phyloP scores from a whole-genome alignment of 1,139 yeast genomes.

The Candida neerlandica region DNA sequence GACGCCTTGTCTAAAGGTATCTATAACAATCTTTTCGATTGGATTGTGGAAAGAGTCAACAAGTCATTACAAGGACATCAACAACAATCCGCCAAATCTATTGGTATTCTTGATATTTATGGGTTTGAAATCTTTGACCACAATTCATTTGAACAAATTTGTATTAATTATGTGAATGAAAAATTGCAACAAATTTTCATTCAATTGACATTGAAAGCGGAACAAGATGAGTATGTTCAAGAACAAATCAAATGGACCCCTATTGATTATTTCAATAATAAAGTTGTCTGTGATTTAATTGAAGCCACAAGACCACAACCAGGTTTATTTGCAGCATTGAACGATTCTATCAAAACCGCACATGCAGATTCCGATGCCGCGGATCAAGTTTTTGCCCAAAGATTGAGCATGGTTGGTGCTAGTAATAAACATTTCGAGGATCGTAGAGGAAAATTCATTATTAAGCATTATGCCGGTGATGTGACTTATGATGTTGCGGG shows the following conservation, averaged over 20 bases:
- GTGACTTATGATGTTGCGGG: slow-evolving; percentile 88
- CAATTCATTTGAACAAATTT: slow-evolving; percentile 94
- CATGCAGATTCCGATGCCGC: slow-evolving; percentile 98
- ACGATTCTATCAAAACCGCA: slow-evolving; percentile 97
- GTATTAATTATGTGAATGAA: slow-evolving; percentile 96
- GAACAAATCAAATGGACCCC: slow-evolving; percentile 98
- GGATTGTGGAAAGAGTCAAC: slow-evolving; percentile 97
- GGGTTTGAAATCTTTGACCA: slow-evolving; percentile 98
- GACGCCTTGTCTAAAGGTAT: slow-evolving; percentile 96
- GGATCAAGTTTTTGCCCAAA: slow-evolving; percentile 93
- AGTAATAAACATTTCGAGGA: slow-evolving; percentile 86
- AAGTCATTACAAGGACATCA: slow-evolving; percentile 51
- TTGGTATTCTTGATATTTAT: slow-evolving; percentile 96
- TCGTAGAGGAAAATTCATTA: slow-evolving; percentile 82
- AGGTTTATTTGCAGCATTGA: slow-evolving; percentile 93
- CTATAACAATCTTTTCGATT: slow-evolving; percentile 89
- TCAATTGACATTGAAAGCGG: slow-evolving; percentile 92
- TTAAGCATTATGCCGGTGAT: slow-evolving; percentile 98
- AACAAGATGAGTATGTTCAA: slow-evolving; percentile 94
- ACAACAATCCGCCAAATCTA: slow-evolving; percentile 54
- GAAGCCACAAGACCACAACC: slow-evolving; percentile 91
- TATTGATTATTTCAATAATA: slow-evolving; percentile 92
- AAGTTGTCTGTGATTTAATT: slow-evolving; percentile 95
- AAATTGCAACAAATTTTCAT: slow-evolving; percentile 96
- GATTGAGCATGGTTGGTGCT: slow-evolving; percentile 79